Evolutionary conservation across 2,329 filamentous ascomycete genomes (phyloP), one percentile per base, ranked within the genome.

Genomic region (Penicillium sp.): DNA sequence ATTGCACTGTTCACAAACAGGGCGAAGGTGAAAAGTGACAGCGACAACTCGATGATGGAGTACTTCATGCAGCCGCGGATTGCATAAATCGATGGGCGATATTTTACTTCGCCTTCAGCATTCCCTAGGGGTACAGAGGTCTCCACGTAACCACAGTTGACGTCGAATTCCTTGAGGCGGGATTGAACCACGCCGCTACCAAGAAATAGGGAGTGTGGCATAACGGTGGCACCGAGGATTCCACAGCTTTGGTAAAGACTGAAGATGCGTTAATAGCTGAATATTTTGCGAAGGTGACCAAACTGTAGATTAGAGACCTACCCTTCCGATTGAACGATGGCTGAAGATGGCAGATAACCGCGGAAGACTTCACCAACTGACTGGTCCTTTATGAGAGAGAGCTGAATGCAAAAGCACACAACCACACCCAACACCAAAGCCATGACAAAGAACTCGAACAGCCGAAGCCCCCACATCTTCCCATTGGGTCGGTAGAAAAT

Each of bases 1-100:
- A 93, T 91, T 32, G 87, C 78, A 47, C 81, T 86, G 72, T 93
- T 93, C 61, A 91, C 85, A 61, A 93, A 93, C 3, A 93, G 77
- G 0, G 87, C 87, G 64, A 91, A 90, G 0, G 85, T 88, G 64
- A 89, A 88, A 32, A 93, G 81, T 0, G 84, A 85, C 13, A 88
- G 63, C 6, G 79, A 73, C 9, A 90, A 72, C 64, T 93, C 87
- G 19, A 78, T 71, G 49, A 87, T 82, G 3, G 84, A 87, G 64
- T 86, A 86, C 53, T 82, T 85, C 61, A 90, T 77, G 53, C 83
- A 89, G 60, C 82, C 78, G 15, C 77, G 77, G 55, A 93, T 88
- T n/a, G 87, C 86, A 6, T 76, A 69, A 2, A 87, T 74, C 1
- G 84, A 87, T 0, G 87, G 87, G 6, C 80, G 72, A 65, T 91